A percentile compares a stretch with the other conserved stretches of the same genome.
Conservation (phyloP, 768 basidiomycete genomes). For the Russula abietina region DNA sequence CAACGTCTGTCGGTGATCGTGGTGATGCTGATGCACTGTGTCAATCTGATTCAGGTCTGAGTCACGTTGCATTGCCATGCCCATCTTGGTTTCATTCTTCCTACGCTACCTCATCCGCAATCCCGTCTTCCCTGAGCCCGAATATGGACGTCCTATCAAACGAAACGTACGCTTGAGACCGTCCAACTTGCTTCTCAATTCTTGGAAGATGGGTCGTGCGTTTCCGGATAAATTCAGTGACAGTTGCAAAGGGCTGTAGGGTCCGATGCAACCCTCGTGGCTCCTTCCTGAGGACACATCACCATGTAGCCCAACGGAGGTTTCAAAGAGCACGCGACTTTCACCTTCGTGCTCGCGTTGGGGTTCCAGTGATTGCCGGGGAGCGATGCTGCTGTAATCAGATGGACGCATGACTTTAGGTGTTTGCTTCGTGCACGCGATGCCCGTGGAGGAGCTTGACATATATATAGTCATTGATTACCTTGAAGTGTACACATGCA, state of each 20-base stretch:
- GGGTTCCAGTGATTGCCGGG: no score
- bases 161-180: constrained; percentile 42
- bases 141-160: constrained; percentile 42
- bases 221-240: constrained; percentile 47
- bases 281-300: neutral
- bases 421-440: no score
- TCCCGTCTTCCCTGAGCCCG: constrained; percentile 44
- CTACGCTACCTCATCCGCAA: constrained; percentile 54
- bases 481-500: no score
- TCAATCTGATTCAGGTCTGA: constrained; percentile 36
- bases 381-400: no score
- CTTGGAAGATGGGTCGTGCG: constrained; percentile 40
- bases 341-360: no score
- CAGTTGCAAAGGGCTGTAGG: constrained; percentile 48
- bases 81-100: constrained; percentile 55
- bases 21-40: constrained; percentile 22
- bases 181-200: constrained; percentile 40
- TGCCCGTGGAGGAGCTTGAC: no score
- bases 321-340: no score
- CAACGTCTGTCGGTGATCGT: no score
- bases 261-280: constrained; percentile 26
- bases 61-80: constrained; percentile 44
- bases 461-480: no score
- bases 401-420: no score
- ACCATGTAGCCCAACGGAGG: constrained; percentile 13